A percentile compares a stretch with the other conserved stretches of the same genome.
Evolutionary conservation across 2,329 filamentous ascomycete species (phyloP).

Genomic region (Monilinia laxa): DNA sequence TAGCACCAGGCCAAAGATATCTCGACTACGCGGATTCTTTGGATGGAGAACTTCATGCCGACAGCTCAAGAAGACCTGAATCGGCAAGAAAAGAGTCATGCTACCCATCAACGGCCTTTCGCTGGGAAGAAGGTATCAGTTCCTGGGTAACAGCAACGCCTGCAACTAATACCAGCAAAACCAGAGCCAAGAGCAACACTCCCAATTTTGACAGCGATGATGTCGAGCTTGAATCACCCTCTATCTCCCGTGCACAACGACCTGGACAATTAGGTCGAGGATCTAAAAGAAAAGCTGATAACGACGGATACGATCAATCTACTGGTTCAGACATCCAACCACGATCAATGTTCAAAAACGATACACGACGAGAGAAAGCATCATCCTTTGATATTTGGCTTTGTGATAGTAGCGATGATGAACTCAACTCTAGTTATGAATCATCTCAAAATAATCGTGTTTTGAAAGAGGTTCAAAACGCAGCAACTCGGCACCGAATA

Average conservation of each 20-base stretch:
- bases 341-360: constrained; percentile 22
- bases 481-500: not conserved
- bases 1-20: constrained; percentile 35
- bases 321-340: not conserved
- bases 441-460: constrained; percentile 27
- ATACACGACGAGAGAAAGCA: not conserved
- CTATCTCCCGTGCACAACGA: constrained; percentile 3
- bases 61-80: not conserved
- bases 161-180: constrained; percentile 27
- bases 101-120: constrained; percentile 38
- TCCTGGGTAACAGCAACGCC: constrained; percentile 56
- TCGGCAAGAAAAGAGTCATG: constrained; percentile 25
- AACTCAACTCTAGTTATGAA: constrained; percentile 32
- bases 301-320: not conserved
- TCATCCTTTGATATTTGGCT: constrained; percentile 9
- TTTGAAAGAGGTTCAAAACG: constrained; percentile 30
- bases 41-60: constrained; percentile 25
- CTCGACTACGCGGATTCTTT: constrained; percentile 38
- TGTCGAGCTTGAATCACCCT: constrained; percentile 31
- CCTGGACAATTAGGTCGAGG: constrained; percentile 1
- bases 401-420: constrained; percentile 39
- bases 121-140: constrained; percentile 57
- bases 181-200: constrained; percentile 19
- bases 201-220: constrained; percentile 18
- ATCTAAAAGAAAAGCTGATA: not conserved